phyloP scores from a whole-genome alignment of 345 rosid species.

The Pistacia integerrima region DNA sequence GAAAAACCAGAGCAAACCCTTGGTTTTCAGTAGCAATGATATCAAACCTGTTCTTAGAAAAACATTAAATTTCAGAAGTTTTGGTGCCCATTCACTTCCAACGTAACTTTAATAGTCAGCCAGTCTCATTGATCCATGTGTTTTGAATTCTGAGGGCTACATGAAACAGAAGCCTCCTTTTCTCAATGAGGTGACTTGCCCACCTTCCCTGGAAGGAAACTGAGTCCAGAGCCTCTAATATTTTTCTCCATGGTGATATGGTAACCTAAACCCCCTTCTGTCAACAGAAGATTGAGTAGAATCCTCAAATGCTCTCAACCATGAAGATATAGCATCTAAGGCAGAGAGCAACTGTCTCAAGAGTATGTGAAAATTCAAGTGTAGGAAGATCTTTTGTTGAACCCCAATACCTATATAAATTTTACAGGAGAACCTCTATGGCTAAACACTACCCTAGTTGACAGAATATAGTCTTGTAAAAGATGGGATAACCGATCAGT shows the following conservation, averaged over 20 bases:
- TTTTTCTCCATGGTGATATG: not conserved
- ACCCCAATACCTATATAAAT: not conserved
- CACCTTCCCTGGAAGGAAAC: not conserved
- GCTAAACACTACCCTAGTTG: not conserved
- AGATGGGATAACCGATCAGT: not conserved
- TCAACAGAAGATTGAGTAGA: not conserved
- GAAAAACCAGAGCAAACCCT: not conserved
- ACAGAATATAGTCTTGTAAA: not conserved
- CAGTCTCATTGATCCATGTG: not conserved
- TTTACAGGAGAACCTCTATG: not conserved
- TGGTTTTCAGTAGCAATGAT: not conserved
- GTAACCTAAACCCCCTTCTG: not conserved
- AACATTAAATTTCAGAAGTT: not conserved
- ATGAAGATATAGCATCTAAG: not conserved
- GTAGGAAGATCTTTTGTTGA: not conserved
- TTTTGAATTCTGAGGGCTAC: not conserved
- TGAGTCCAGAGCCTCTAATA: not conserved
- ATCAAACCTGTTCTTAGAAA: not conserved
- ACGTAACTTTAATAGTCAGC: not conserved
- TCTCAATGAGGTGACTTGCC: not conserved
- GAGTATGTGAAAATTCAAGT: not conserved
- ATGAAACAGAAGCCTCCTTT: not conserved
- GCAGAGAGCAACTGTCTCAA: conserved; percentile 4
- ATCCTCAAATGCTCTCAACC: not conserved
- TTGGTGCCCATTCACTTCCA: not conserved